Conservation (phyloP, 306 rosid genomes). For the Boehmeria nivea region DNA sequence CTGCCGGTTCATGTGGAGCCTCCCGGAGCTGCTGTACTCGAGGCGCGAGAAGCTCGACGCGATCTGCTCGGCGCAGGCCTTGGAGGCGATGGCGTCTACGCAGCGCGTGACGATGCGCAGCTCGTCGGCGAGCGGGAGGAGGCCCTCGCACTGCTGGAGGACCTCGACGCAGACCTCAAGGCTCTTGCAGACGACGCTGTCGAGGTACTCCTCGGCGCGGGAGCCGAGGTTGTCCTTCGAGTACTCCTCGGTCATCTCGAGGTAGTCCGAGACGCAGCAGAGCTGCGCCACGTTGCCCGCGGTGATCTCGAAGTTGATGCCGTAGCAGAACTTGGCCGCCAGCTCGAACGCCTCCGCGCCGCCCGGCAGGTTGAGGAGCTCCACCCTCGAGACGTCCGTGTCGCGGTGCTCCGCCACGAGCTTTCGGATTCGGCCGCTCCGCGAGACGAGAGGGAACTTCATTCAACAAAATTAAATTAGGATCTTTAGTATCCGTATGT, state of each 20-base stretch:
- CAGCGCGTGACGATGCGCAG: slow-evolving; percentile 69
- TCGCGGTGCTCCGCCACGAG: slow-evolving; percentile 93
- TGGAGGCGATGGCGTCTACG: slow-evolving; percentile 91
- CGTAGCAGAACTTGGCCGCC: slow-evolving; percentile 96
- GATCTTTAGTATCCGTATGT: no score
- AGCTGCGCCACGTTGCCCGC: slow-evolving; percentile 81
- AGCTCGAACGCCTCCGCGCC: slow-evolving; percentile 85
- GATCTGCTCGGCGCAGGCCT: slow-evolving; percentile 93
- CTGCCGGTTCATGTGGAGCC: slow-evolving; percentile 89
- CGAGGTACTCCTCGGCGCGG: slow-evolving; percentile 75
- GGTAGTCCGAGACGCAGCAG: slow-evolving; percentile 82
- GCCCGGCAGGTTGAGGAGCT: slow-evolving; percentile 88
- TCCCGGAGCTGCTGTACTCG: slow-evolving; percentile 97
- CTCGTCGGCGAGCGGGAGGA: slow-evolving; percentile 89
- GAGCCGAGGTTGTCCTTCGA: slow-evolving; percentile 85
- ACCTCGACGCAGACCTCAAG: slow-evolving; percentile 95
- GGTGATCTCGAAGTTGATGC: slow-evolving; percentile 89
- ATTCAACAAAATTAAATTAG: no score
- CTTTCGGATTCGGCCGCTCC: slow-evolving; percentile 88
- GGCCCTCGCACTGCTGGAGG: slow-evolving; percentile 78
- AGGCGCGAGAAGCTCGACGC: slow-evolving; percentile 96
- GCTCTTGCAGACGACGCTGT: slow-evolving; percentile 72
- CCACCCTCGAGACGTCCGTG: slow-evolving; percentile 84
- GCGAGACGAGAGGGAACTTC: slow-evolving; percentile 97
- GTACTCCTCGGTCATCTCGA: slow-evolving; percentile 92